These are phyloP conservation scores for Glonium stellatum DNA, from an alignment of 495 filamentous ascomycete species.

Conservation along the genomic window DNA sequence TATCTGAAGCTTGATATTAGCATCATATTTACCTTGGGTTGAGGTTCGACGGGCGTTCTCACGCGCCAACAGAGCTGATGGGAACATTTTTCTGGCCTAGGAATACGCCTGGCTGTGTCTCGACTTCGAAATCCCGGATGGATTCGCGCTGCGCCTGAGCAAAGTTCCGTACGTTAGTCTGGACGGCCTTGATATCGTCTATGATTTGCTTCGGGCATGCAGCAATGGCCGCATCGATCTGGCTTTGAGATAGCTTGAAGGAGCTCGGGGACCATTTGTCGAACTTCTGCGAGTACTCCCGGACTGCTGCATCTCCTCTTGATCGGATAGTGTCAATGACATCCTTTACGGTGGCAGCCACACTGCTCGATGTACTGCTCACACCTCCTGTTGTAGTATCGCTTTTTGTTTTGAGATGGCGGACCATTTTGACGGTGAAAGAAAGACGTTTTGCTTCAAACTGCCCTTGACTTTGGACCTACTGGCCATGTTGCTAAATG, in stretches of 20 bases:
- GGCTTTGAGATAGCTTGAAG: slow-evolving; percentile 36
- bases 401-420: too few species aligned
- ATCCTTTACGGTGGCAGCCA: slow-evolving; percentile 36
- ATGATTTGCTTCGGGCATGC: slow-evolving; percentile 41
- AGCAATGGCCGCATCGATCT: slow-evolving; percentile 38
- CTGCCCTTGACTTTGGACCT: too few species aligned
- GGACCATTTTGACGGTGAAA: too few species aligned
- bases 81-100: slow-evolving; percentile 46
- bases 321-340: slow-evolving; percentile 45
- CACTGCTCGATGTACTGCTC: too few species aligned
- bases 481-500: too few species aligned
- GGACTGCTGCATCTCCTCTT: slow-evolving; percentile 44
- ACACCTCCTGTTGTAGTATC: too few species aligned
- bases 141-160: slow-evolving; percentile 42
- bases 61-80: slow-evolving; percentile 26
- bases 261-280: slow-evolving; percentile 47
- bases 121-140: slow-evolving; percentile 44
- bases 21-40: background rate
- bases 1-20: slow-evolving; percentile 26
- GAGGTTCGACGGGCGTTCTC: background rate
- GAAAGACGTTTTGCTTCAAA: too few species aligned
- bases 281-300: slow-evolving; percentile 47
- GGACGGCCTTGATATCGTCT: slow-evolving; percentile 47
- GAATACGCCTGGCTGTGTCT: slow-evolving; percentile 45
- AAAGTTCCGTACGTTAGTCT: slow-evolving; percentile 46